Evolutionary conservation across 2,329 filamentous ascomycete genomes (phyloP).

Genomic region (Colletotrichum karsti): DNA sequence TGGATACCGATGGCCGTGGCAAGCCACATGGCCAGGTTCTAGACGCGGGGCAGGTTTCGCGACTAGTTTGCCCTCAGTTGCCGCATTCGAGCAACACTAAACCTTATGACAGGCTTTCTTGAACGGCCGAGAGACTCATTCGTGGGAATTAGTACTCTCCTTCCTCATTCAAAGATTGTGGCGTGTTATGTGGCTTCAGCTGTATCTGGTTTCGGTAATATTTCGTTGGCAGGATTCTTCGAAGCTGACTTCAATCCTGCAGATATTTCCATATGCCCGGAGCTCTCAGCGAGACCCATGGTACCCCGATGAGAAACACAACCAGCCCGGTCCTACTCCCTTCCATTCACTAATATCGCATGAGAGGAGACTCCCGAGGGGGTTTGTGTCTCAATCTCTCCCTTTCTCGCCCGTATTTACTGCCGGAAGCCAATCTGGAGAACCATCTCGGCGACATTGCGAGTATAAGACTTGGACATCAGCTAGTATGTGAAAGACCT

Average conservation of each 20-base stretch:
- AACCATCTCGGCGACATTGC: no score
- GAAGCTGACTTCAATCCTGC: not conserved
- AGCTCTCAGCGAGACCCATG: no score
- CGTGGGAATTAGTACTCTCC: no score
- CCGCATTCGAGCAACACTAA: not conserved
- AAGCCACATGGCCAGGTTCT: not conserved
- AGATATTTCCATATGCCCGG: no score
- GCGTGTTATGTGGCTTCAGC: conserved; percentile 1
- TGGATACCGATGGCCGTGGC: not conserved
- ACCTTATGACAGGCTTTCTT: not conserved
- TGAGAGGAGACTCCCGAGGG: not conserved
- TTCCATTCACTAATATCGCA: not conserved
- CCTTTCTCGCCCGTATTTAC: not conserved
- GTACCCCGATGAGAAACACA: not conserved
- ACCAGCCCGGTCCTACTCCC: not conserved
- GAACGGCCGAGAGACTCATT: not conserved
- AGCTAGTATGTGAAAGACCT: not conserved
- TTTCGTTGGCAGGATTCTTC: not conserved
- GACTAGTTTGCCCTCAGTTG: not conserved
- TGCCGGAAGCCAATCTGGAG: not conserved
- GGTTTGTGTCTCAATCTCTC: conserved; percentile 7
- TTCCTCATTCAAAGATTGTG: not conserved
- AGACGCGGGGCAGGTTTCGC: not conserved
- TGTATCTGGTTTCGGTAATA: not conserved
- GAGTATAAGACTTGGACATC: conserved; percentile 1